Conservation (phyloP, 345 rosid genomes). For the Hibiscus syriacus region DNA sequence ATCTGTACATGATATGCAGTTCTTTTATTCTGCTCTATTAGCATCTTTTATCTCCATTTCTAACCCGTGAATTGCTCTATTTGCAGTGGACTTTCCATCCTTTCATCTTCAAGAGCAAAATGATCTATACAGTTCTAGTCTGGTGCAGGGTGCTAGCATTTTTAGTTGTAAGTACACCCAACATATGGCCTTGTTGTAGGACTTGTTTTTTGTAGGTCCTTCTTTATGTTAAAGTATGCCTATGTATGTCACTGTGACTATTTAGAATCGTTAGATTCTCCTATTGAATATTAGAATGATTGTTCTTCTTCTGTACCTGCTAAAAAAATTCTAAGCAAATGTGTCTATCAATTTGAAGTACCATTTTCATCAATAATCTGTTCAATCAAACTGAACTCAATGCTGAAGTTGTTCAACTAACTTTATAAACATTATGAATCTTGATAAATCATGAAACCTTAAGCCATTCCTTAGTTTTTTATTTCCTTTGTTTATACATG, state of each 20-base stretch:
- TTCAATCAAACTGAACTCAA: background rate
- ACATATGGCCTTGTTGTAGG: background rate
- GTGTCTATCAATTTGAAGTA: background rate
- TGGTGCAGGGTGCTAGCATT: conserved; percentile 99
- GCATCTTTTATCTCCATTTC: background rate
- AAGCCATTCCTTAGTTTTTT: background rate
- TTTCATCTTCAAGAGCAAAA: conserved; percentile 86
- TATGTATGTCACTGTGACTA: background rate
- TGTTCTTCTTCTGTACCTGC: too few relatives aligned
- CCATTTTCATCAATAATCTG: background rate
- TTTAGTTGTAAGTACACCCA: conserved; percentile 69
- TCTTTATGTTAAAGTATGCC: background rate
- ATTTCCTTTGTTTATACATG: conserved; percentile 4
- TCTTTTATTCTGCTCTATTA: background rate
- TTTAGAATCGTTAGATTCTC: background rate
- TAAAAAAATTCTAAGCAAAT: background rate
- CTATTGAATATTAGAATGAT: background rate
- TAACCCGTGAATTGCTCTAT: conserved; percentile 4
- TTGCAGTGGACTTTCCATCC: conserved; percentile 99
- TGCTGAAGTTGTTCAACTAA: background rate
- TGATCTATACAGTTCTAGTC: conserved; percentile 84
- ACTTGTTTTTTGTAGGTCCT: background rate
- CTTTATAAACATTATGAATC: background rate
- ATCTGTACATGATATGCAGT: background rate
- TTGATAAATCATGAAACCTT: background rate